phyloP scores from a whole-genome alignment of 352 stramenopile genomes.

The Globisporangium uncinulatum region DNA sequence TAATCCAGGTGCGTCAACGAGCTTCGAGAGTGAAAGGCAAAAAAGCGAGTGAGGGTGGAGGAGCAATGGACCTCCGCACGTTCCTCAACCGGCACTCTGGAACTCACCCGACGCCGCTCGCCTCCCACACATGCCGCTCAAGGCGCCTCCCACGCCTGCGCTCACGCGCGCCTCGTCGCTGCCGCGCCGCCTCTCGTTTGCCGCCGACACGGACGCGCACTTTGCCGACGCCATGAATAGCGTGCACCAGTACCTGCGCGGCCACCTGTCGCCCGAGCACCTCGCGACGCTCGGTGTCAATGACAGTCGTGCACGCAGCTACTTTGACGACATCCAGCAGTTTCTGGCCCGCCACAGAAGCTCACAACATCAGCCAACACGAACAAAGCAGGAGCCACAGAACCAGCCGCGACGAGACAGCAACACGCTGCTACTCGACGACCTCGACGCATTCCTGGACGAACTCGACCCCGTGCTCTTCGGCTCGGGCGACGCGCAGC shows the following conservation, averaged over 20 bases:
- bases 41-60: background rate
- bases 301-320: constrained; percentile 38
- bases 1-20: too few species aligned
- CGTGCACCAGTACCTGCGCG: constrained; percentile 45
- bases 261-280: constrained; percentile 25
- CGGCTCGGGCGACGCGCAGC: constrained; percentile 7
- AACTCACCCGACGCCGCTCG: background rate
- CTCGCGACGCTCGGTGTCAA: constrained; percentile 43
- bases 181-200: constrained; percentile 13
- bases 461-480: constrained; percentile 53
- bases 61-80: background rate
- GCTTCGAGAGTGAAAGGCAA: too few species aligned
- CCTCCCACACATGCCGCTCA: constrained; percentile 8
- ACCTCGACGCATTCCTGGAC: constrained; percentile 27
- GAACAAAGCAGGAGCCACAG: background rate
- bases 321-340: constrained; percentile 56
- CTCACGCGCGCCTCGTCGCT: constrained; percentile 3
- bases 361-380: constrained; percentile 6
- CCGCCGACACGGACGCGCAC: constrained; percentile 18
- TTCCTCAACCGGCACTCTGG: too few species aligned
- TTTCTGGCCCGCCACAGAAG: constrained; percentile 27
- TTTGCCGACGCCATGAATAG: constrained; percentile 44
- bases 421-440: constrained; percentile 34
- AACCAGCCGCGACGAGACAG: constrained; percentile 2
- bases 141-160: background rate